Evolutionary conservation across 768 basidiomycete genomes (phyloP).

Genomic region (Hygrophorus russula): DNA sequence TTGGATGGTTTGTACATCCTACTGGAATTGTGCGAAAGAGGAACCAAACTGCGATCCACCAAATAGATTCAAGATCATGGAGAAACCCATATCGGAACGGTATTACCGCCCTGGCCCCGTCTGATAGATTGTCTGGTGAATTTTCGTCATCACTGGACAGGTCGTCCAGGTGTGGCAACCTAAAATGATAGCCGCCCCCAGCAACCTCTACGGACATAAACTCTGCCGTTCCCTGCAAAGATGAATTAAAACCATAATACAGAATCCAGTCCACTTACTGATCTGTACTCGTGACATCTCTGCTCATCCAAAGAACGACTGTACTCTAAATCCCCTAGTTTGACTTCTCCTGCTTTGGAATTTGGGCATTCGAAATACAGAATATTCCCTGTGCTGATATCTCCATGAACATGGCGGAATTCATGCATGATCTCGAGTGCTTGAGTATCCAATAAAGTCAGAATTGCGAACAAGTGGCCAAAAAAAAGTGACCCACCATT

Average conservation of each 20-base stretch:
- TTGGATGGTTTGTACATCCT: not conserved
- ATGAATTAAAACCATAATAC: not conserved
- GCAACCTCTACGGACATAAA: constrained; percentile 3
- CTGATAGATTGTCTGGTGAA: not conserved
- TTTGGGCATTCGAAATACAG: not conserved
- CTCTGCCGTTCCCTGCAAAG: constrained; percentile 1
- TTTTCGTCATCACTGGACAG: not conserved
- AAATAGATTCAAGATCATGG: constrained; percentile 5
- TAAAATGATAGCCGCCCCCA: constrained; percentile 1
- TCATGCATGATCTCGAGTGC: constrained; percentile 1
- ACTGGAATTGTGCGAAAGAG: not conserved
- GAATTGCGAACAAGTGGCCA: not conserved
- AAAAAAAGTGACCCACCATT: not conserved
- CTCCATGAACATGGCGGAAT: constrained; percentile 1
- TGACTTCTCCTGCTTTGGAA: not conserved
- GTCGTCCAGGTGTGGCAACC: not conserved
- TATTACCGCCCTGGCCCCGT: not conserved
- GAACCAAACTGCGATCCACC: constrained; percentile 5
- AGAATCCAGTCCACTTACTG: constrained; percentile 1
- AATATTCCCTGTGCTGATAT: constrained; percentile 6
- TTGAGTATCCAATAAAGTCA: not conserved
- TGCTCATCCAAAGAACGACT: not conserved
- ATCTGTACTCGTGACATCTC: not conserved
- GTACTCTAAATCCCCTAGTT: constrained; percentile 5
- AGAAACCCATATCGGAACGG: constrained; percentile 2